Evolutionary conservation across 371 early-diverging fungal species (phyloP), one percentile per base, ranked within the genome.

Genomic region (Parasitella parasitica): DNA sequence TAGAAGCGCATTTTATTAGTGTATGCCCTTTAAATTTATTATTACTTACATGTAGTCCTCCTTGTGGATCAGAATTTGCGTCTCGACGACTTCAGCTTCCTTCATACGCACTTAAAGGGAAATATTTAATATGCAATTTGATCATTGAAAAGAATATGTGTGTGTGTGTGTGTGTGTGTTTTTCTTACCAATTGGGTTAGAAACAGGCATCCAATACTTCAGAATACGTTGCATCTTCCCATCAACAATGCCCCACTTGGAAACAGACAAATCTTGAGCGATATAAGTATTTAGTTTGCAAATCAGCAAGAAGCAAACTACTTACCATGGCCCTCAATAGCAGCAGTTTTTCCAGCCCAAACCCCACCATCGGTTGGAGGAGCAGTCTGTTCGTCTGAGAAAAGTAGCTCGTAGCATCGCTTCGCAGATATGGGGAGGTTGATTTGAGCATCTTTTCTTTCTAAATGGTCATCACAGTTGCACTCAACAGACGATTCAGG

Each of bases 391-490:
- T 80, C 73, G 24, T 76, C 61, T 5, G 79, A 78, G 67, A 89
- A 91, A 38, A 91, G 65, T 20, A 86, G 38, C 1, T 86, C 85
- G 64, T 72, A 88, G 15, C 86, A 57, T 8, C 78, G 76, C 66
- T 87, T 89, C 12, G 91, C 89, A 2, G 90, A 80, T 12, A 88
- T 72, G 0, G 78, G 75, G 16, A 89, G 67, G 1, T 76, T 78
- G 18, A 80, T 62, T 27, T 90, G 86, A 9, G 73, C 58, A n/a
- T 87, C 89, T 13, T 75, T 60, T 39, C 76, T 79, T 30, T 91
- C 92, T 13, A 87, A 57, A 70, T 91, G 92, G 35, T 84, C 84
- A 36, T 85, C 79, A 64, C 92, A 91, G n/a, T 76, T 79, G 57
- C 92, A 91, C 0, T 67, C 51, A 0, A 81, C 75, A 7, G 82